These are phyloP conservation scores for Rhododendron henanense DNA, from an alignment of 148 eudicot species.

Conservation along the genomic window DNA sequence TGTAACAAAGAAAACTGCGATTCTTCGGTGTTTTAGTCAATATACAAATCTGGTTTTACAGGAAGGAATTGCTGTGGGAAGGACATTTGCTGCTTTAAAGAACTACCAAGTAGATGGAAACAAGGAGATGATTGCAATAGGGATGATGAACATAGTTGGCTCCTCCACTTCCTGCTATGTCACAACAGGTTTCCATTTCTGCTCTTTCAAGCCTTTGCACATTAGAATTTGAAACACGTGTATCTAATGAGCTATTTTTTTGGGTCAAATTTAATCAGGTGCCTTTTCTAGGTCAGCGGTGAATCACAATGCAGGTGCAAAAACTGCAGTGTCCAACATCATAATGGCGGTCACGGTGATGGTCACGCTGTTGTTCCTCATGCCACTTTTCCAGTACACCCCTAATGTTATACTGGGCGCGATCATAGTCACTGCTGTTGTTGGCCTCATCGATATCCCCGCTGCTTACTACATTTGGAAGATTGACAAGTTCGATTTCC, in stretches of 20 bases:
- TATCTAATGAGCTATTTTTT: background rate
- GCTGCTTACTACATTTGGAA: slow-evolving; percentile 56
- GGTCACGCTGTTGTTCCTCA: slow-evolving; percentile 55
- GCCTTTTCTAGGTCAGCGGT: slow-evolving; percentile 72
- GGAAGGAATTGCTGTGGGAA: slow-evolving; percentile 77
- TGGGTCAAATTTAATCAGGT: slow-evolving; percentile 20
- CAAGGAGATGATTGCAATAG: slow-evolving; percentile 74
- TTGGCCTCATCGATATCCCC: slow-evolving; percentile 57
- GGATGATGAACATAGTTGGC: slow-evolving; percentile 60
- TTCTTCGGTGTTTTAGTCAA: background rate
- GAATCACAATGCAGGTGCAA: slow-evolving; percentile 62
- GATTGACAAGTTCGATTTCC: slow-evolving; percentile 53
- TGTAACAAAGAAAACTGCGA: background rate
- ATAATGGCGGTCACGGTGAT: slow-evolving; percentile 60
- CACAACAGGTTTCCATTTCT: slow-evolving; percentile 39
- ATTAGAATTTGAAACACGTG: background rate
- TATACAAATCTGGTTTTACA: slow-evolving; percentile 13
- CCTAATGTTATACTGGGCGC: slow-evolving; percentile 59
- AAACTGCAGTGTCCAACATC: slow-evolving; percentile 64
- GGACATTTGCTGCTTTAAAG: slow-evolving; percentile 61
- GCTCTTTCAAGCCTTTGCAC: background rate
- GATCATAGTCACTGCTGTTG: slow-evolving; percentile 59
- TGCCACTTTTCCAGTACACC: slow-evolving; percentile 66
- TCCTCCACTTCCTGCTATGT: slow-evolving; percentile 71
- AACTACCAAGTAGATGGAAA: slow-evolving; percentile 71